These are phyloP conservation scores for Trypanosoma lewisi DNA, from an alignment of 208 protist species.

Conservation along the genomic window DNA sequence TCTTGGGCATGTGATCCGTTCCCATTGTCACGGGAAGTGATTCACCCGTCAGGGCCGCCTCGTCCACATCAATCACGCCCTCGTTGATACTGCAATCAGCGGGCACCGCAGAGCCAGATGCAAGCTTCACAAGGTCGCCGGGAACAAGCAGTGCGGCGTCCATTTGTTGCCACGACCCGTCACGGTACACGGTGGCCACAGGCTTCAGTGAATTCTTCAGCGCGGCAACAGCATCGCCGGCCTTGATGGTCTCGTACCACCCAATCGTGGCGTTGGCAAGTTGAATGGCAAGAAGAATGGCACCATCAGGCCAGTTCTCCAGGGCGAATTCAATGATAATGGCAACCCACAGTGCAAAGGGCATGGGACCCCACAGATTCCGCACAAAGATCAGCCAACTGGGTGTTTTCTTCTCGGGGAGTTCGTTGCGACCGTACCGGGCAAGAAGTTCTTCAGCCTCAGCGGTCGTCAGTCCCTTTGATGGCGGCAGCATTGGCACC, in stretches of 20 bases:
- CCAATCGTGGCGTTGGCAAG: constrained; percentile 80
- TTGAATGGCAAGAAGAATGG: constrained; percentile 81
- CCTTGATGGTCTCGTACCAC: constrained; percentile 93
- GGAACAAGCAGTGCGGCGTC: constrained; percentile 84
- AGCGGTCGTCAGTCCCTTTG: constrained; percentile 60
- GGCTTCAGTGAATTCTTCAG: constrained; percentile 89
- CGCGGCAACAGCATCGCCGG: constrained; percentile 90
- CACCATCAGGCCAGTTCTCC: constrained; percentile 83
- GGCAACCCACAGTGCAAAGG: constrained; percentile 81
- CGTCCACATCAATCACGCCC: constrained; percentile 89
- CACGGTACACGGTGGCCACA: constrained; percentile 68
- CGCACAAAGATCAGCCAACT: constrained; percentile 77
- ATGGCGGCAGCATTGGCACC: constrained; percentile 25
- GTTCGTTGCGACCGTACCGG: constrained; percentile 72
- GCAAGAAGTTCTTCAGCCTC: constrained; percentile 66
- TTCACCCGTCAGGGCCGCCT: constrained; percentile 94
- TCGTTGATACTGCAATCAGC: constrained; percentile 92
- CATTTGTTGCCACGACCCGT: constrained; percentile 82
- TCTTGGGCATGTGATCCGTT: constrained; percentile 86
- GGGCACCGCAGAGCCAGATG: constrained; percentile 88
- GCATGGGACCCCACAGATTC: constrained; percentile 83
- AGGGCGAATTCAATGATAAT: constrained; percentile 88
- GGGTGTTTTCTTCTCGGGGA: constrained; percentile 71
- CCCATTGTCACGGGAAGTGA: constrained; percentile 92
- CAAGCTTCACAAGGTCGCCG: constrained; percentile 92